phyloP scores from a whole-genome alignment of 768 basidiomycete species.

The Boletus speciosus region DNA sequence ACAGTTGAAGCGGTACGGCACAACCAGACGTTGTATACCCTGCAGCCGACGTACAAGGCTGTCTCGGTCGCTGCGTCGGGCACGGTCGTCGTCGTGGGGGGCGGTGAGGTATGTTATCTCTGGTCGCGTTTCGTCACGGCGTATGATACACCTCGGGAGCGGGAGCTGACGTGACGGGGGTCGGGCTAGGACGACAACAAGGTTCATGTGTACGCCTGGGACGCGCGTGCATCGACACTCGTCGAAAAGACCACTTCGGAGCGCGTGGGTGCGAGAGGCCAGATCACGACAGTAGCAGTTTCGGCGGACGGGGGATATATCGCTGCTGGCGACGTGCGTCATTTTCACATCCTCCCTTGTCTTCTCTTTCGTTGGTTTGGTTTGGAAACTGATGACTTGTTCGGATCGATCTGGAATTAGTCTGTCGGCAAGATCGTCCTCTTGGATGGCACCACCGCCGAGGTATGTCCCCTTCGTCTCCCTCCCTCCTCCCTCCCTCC shows the following conservation, averaged over 20 bases:
- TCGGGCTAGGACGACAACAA: slow-evolving; percentile 60
- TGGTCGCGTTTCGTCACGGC: background rate
- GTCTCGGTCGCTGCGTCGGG: slow-evolving; percentile 54
- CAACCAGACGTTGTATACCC: slow-evolving; percentile 63
- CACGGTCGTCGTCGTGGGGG: slow-evolving; percentile 65
- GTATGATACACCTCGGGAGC: background rate
- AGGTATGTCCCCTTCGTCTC: slow-evolving; percentile 35
- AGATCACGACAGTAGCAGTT: slow-evolving; percentile 73
- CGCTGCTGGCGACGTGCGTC: slow-evolving; percentile 80
- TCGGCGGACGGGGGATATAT: slow-evolving; percentile 73
- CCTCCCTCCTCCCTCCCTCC: background rate
- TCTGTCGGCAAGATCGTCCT: slow-evolving; percentile 78
- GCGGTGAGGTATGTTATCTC: slow-evolving; percentile 58
- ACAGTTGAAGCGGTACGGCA: slow-evolving; percentile 62
- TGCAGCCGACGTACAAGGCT: slow-evolving; percentile 50
- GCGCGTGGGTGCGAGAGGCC: slow-evolving; percentile 54
- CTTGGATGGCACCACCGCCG: slow-evolving; percentile 61
- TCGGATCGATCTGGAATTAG: slow-evolving; percentile 35
- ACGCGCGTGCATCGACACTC: slow-evolving; percentile 49
- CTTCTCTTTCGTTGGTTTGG: background rate
- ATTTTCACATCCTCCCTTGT: background rate
- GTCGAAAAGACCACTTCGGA: slow-evolving; percentile 56
- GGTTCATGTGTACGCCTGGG: slow-evolving; percentile 71
- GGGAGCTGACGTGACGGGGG: background rate
- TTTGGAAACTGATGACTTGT: background rate